phyloP scores from a whole-genome alignment of 148 eudicot genomes.

The Mesembryanthemum crystallinum region DNA sequence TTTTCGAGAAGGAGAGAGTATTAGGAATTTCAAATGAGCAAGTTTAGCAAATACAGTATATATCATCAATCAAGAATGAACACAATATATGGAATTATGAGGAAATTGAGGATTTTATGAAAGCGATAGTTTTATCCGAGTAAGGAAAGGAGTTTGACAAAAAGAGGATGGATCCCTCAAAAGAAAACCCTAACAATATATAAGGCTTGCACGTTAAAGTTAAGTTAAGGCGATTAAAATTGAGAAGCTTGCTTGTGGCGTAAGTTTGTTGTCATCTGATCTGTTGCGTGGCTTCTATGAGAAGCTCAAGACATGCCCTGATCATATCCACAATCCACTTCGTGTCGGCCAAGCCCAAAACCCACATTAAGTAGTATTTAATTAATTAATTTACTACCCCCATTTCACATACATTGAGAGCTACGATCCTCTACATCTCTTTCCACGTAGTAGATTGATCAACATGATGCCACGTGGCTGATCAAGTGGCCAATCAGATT shows the following conservation, averaged over 20 bases:
- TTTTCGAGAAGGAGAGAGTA: too few species aligned
- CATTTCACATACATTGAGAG: too few species aligned
- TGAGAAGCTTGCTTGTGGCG: constrained; percentile 16
- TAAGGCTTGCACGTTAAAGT: constrained; percentile 37
- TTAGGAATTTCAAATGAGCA: too few species aligned
- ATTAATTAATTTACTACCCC: background rate
- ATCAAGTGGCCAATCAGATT: too few species aligned
- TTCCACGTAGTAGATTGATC: background rate
- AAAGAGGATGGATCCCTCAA: background rate
- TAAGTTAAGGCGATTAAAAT: constrained; percentile 15
- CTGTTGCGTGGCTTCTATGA: constrained; percentile 38
- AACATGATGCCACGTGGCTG: too few species aligned
- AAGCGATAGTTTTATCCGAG: background rate
- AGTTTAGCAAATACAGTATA: too few species aligned
- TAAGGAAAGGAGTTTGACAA: constrained; percentile 8
- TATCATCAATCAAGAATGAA: background rate
- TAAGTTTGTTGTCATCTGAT: constrained; percentile 31
- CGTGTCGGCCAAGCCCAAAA: constrained; percentile 22
- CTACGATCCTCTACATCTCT: background rate
- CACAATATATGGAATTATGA: background rate
- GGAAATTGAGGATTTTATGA: background rate
- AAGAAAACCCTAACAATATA: constrained; percentile 22
- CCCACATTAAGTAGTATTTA: background rate
- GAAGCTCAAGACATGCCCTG: constrained; percentile 34
- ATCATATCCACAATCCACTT: constrained; percentile 24